Percentiles rank a stretch among this genome's conserved stretches.
phyloP scores from a whole-genome alignment of 1,284 basidiomycete species.

The Apiotrichum domesticum region DNA sequence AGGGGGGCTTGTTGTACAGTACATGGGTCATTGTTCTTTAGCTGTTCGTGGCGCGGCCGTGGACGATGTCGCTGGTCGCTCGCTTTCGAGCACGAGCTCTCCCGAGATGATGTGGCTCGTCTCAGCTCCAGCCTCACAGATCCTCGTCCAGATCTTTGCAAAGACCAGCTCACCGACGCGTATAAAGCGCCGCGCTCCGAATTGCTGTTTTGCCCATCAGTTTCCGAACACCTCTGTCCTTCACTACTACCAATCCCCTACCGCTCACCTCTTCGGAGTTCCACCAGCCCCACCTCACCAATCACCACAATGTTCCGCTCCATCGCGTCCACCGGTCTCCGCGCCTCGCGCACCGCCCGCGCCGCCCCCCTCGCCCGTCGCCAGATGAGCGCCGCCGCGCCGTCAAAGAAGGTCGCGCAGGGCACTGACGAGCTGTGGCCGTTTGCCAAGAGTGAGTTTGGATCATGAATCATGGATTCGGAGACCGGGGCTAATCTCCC shows the following conservation, averaged over 20 bases:
- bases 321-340: neutral
- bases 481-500: neutral
- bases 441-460: neutral
- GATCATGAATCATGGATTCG: neutral
- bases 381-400: neutral
- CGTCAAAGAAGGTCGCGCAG: slow-evolving; percentile 1
- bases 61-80: too few species aligned
- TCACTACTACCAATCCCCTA: neutral
- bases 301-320: neutral
- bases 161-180: too few species aligned
- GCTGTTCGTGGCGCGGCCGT: too few species aligned
- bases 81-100: too few species aligned
- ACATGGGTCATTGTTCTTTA: too few species aligned
- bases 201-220: too few species aligned
- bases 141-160: too few species aligned
- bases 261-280: neutral
- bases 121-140: too few species aligned
- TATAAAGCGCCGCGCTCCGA: too few species aligned
- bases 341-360: neutral
- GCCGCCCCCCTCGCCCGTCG: slow-evolving; percentile 1
- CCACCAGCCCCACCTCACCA: neutral
- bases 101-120: too few species aligned
- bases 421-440: slow-evolving; percentile 1
- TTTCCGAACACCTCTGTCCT: neutral
- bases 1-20: too few species aligned